A percentile compares a stretch with the other conserved stretches of the same genome.
These are phyloP conservation scores for Botryotinia calthae DNA, from an alignment of 2,329 filamentous ascomycete genomes.

Conservation along the genomic window DNA sequence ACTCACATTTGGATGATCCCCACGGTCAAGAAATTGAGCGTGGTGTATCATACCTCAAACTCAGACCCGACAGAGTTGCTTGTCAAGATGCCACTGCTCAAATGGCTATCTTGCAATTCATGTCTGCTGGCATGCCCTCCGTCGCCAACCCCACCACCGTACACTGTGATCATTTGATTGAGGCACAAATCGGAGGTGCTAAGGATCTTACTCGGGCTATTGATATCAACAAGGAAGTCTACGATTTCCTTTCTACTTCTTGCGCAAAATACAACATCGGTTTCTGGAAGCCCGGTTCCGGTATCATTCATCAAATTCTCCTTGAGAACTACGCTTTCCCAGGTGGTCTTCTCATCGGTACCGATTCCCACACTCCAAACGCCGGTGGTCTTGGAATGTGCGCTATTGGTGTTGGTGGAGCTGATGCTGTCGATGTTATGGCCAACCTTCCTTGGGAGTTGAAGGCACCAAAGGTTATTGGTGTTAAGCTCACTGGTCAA, in stretches of 20 bases:
- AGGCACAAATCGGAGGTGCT: constrained; percentile 87
- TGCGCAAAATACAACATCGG: constrained; percentile 99
- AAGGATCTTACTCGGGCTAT: constrained; percentile 92
- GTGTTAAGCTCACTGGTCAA: constrained; percentile 89
- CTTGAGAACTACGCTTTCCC: constrained; percentile 99
- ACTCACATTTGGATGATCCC: constrained; percentile 97
- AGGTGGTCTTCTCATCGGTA: constrained; percentile 95
- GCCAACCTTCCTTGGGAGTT: constrained; percentile 95
- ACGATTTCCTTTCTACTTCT: constrained; percentile 90
- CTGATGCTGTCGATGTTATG: constrained; percentile 98
- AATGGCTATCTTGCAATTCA: constrained; percentile 99
- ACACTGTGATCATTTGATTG: constrained; percentile 99
- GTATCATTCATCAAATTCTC: constrained; percentile 98
- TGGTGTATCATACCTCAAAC: constrained; percentile 91
- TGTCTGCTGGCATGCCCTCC: constrained; percentile 94
- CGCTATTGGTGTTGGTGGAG: constrained; percentile 82
- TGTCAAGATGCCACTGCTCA: constrained; percentile 99
- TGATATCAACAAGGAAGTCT: constrained; percentile 98
- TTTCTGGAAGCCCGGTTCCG: constrained; percentile 98
- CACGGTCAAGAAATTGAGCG: constrained; percentile 95
- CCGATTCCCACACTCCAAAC: constrained; percentile 97
- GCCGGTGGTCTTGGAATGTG: constrained; percentile 93
- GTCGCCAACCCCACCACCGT: constrained; percentile 94
- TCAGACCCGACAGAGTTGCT: constrained; percentile 94
- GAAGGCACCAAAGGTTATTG: constrained; percentile 96